Conservation (phyloP, 1,284 basidiomycete species). For the Omphalotus olearius region DNA sequence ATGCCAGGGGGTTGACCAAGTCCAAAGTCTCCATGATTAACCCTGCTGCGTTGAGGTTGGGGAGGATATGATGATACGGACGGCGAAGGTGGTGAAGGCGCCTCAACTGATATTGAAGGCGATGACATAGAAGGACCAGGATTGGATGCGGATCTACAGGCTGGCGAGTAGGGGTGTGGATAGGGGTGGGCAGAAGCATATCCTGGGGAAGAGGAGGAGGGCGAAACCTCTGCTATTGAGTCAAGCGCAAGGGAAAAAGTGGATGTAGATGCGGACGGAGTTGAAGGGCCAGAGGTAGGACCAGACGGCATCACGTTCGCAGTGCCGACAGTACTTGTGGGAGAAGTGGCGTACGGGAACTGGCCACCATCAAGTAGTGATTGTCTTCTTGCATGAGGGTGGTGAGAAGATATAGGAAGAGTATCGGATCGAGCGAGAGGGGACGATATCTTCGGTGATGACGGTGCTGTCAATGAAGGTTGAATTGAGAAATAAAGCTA, state of each 20-base stretch:
- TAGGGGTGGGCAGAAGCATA: slow-evolving; percentile 8
- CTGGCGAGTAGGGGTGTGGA: slow-evolving; percentile 3
- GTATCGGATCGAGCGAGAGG: slow-evolving; percentile 48
- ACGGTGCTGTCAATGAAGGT: slow-evolving; percentile 21
- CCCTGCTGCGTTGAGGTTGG: neutral
- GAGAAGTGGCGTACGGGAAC: slow-evolving; percentile 17
- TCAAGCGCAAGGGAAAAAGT: slow-evolving; percentile 65
- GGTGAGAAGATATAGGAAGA: slow-evolving; percentile 51
- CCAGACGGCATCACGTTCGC: neutral
- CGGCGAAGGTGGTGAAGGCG: slow-evolving; percentile 10
- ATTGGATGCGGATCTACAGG: neutral
- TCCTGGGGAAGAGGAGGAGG: slow-evolving; percentile 16
- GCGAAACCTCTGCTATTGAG: slow-evolving; percentile 59
- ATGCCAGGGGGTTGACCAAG: slow-evolving; percentile 1
- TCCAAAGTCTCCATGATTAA: no score
- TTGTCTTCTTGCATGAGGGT: slow-evolving; percentile 75
- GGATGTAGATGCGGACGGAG: slow-evolving; percentile 49
- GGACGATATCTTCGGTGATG: slow-evolving; percentile 35
- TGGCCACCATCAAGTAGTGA: slow-evolving; percentile 56
- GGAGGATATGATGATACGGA: slow-evolving; percentile 8
- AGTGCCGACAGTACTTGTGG: slow-evolving; percentile 5
- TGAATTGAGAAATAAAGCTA: no score
- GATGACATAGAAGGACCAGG: slow-evolving; percentile 8
- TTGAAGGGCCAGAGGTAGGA: slow-evolving; percentile 18
- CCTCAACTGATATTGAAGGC: slow-evolving; percentile 9